Conservation (phyloP, 1,139 yeast species). For the Barnettozyma hawaiiensis region DNA sequence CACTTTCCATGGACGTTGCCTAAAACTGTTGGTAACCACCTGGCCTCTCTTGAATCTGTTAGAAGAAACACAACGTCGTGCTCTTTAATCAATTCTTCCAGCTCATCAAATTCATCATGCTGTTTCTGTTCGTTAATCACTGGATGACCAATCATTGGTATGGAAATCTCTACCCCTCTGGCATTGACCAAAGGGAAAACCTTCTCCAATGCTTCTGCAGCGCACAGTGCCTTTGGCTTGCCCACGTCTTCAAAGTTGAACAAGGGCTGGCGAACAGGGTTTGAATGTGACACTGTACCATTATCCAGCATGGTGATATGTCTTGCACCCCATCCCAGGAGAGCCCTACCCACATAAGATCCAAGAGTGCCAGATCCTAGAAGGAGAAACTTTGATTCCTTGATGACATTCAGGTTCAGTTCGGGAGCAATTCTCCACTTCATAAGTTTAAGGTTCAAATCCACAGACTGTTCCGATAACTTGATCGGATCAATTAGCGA, state of each 20-base stretch:
- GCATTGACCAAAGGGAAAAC: slow-evolving; percentile 76
- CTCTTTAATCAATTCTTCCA: slow-evolving; percentile 48
- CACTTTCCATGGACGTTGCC: slow-evolving; percentile 61
- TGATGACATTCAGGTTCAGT: slow-evolving; percentile 60
- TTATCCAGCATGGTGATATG: slow-evolving; percentile 83
- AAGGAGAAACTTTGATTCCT: slow-evolving; percentile 56
- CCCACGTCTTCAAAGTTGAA: slow-evolving; percentile 77
- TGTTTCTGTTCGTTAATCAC: slow-evolving; percentile 49
- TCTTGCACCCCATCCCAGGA: slow-evolving; percentile 92
- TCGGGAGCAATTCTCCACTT: slow-evolving; percentile 94
- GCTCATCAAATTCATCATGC: slow-evolving; percentile 42
- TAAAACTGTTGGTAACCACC: slow-evolving; percentile 92
- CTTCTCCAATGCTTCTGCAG: slow-evolving; percentile 64
- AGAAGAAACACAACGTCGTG: slow-evolving; percentile 77
- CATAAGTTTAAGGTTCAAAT: slow-evolving; percentile 84
- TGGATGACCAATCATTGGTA: slow-evolving; percentile 96
- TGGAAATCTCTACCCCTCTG: slow-evolving; percentile 57
- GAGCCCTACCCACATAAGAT: slow-evolving; percentile 77
- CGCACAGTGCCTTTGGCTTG: slow-evolving; percentile 63
- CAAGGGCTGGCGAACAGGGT: slow-evolving; percentile 92
- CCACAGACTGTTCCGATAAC: slow-evolving; percentile 87
- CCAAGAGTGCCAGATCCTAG: slow-evolving; percentile 98
- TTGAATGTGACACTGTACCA: slow-evolving; percentile 83
- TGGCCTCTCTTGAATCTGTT: slow-evolving; percentile 90
- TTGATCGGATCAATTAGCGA: slow-evolving; percentile 72